A percentile compares a stretch with the other conserved stretches of the same genome.
These are phyloP conservation scores for Tetragonia tetragonoides DNA, from an alignment of 148 eudicot species.

Conservation along the genomic window DNA sequence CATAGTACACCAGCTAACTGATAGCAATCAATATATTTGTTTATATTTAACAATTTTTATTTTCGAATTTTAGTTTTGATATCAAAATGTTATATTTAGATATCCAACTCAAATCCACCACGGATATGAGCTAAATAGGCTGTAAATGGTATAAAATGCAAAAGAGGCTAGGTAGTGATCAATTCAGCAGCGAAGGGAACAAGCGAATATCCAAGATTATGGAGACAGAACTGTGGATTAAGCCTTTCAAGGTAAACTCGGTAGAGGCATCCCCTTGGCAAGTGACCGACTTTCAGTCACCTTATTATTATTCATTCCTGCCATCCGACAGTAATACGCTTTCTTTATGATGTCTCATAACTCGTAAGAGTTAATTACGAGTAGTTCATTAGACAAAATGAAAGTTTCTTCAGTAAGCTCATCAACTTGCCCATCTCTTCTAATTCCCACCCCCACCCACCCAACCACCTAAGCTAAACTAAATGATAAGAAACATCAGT, in stretches of 20 bases:
- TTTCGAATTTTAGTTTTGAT: background rate
- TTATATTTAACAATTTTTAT: background rate
- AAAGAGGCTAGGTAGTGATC: background rate
- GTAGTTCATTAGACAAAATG: background rate
- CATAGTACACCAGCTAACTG: background rate
- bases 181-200: background rate
- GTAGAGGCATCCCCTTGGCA: no score
- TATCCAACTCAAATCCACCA: background rate
- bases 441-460: background rate
- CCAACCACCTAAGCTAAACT: background rate
- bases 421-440: background rate
- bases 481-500: no score
- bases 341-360: background rate
- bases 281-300: no score
- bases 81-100: background rate
- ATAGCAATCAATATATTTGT: no score
- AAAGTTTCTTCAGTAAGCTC: conserved; percentile 3
- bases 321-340: background rate
- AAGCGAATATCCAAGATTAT: background rate
- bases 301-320: background rate
- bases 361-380: background rate
- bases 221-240: background rate
- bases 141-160: background rate
- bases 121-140: background rate
- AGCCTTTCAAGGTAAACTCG: background rate